Evolutionary conservation across 2,329 filamentous ascomycete genomes (phyloP).

Genomic region (Madurella mycetomatis): DNA sequence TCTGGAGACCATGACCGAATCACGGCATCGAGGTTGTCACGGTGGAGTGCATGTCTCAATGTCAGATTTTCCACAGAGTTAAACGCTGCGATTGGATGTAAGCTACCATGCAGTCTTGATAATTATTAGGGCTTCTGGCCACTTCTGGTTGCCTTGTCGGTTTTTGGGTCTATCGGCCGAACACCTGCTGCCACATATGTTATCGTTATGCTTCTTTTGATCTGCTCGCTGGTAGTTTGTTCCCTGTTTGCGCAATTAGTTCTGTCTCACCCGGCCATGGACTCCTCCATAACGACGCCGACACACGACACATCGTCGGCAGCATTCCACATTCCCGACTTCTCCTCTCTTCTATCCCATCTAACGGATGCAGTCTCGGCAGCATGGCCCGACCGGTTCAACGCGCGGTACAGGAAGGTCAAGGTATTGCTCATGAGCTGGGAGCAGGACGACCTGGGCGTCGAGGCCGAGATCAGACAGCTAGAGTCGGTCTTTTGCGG

Average conservation of each 20-base stretch:
- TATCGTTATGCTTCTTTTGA: background rate
- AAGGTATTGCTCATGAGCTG: constrained; percentile 21
- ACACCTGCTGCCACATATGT: background rate
- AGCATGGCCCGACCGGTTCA: constrained; percentile 8
- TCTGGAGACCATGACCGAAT: background rate
- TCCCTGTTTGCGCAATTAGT: constrained; percentile 2
- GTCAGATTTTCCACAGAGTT: background rate
- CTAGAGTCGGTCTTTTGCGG: constrained; percentile 15
- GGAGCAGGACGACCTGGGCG: constrained; percentile 15
- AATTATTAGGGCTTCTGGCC: background rate
- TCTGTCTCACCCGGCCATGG: constrained; percentile 3
- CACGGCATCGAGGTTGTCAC: background rate
- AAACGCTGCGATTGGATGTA: background rate
- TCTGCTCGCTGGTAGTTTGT: background rate
- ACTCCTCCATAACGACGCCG: background rate
- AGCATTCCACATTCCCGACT: constrained; percentile 12
- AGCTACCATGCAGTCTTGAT: background rate
- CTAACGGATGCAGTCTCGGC: constrained; percentile 16
- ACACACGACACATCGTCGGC: constrained; percentile 14
- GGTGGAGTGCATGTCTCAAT: background rate
- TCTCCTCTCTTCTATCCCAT: constrained; percentile 3
- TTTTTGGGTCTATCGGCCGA: background rate
- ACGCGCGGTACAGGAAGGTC: constrained; percentile 12
- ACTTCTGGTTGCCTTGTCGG: background rate
- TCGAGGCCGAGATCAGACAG: constrained; percentile 8